A percentile compares a stretch with the other conserved stretches of the same genome.
Conservation (phyloP, 2,329 filamentous ascomycete genomes). For the Gremmenia infestans region DNA sequence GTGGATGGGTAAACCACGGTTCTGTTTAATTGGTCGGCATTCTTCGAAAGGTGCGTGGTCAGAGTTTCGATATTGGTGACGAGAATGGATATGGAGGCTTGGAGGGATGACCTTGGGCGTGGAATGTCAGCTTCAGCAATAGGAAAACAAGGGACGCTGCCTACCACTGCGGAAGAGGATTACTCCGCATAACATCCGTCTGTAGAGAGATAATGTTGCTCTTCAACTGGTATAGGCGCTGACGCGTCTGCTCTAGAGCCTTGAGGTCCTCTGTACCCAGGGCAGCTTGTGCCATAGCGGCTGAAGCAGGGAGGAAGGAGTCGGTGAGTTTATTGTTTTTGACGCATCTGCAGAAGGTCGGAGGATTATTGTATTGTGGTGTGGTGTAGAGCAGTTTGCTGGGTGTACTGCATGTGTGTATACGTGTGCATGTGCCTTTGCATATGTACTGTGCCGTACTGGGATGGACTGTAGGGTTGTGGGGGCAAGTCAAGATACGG, state of each 20-base stretch:
- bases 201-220: conserved; percentile 63
- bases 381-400: background rate
- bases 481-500: background rate
- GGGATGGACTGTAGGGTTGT: background rate
- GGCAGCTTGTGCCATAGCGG: conserved; percentile 19
- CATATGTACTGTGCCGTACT: background rate
- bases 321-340: background rate
- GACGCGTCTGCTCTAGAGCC: conserved; percentile 65
- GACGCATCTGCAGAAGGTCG: background rate
- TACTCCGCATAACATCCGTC: conserved; percentile 53
- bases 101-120: conserved; percentile 57
- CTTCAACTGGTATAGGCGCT: conserved; percentile 62
- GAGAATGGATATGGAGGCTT: conserved; percentile 67
- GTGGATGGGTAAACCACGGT: conserved; percentile 73
- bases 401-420: background rate
- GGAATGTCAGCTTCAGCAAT: background rate
- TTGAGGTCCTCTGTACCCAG: conserved; percentile 52
- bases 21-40: conserved; percentile 62
- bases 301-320: background rate
- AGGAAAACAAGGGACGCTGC: conserved; percentile 15
- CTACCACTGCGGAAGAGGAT: conserved; percentile 64
- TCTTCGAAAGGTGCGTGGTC: conserved; percentile 58
- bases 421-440: background rate
- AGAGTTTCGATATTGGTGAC: conserved; percentile 65
- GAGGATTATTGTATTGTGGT: background rate